Evolutionary conservation across 495 filamentous ascomycete genomes (phyloP).

Genomic region (Penicillium steckii): DNA sequence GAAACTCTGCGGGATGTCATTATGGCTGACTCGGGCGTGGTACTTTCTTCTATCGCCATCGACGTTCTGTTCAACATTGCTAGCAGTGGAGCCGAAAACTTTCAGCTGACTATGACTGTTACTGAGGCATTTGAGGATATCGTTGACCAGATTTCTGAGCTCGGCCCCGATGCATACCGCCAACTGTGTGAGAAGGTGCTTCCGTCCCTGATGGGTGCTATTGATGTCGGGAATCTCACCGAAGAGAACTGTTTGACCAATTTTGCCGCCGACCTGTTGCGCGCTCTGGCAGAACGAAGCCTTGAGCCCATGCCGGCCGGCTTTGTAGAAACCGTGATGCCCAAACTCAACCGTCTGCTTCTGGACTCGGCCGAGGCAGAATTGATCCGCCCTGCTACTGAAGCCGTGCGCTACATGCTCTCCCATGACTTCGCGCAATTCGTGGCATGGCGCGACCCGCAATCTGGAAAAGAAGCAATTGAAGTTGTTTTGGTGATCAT

Average conservation of each 20-base stretch:
- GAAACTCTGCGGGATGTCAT: slow-evolving; percentile 86
- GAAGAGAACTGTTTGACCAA: slow-evolving; percentile 78
- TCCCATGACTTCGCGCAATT: slow-evolving; percentile 85
- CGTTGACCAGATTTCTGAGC: slow-evolving; percentile 61
- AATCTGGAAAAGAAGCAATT: slow-evolving; percentile 75
- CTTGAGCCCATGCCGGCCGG: slow-evolving; percentile 80
- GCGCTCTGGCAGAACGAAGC: slow-evolving; percentile 76
- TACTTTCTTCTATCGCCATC: slow-evolving; percentile 67
- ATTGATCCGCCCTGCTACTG: slow-evolving; percentile 80
- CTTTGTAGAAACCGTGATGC: slow-evolving; percentile 80
- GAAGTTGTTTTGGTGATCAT: slow-evolving; percentile 90
- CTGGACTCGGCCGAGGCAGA: slow-evolving; percentile 79
- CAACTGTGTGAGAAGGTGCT: slow-evolving; percentile 84
- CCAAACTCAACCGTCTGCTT: slow-evolving; percentile 80
- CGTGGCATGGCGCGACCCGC: slow-evolving; percentile 70
- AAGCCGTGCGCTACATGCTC: slow-evolving; percentile 83
- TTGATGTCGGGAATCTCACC: slow-evolving; percentile 83
- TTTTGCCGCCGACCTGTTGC: slow-evolving; percentile 81
- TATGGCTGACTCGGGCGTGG: slow-evolving; percentile 68
- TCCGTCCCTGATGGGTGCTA: slow-evolving; percentile 81
- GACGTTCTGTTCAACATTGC: slow-evolving; percentile 88
- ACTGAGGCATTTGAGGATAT: slow-evolving; percentile 90
- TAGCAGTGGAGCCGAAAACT: slow-evolving; percentile 82
- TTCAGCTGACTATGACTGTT: slow-evolving; percentile 78
- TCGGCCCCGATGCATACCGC: slow-evolving; percentile 66